Percentiles rank a stretch among this genome's conserved stretches.
Evolutionary conservation across 163 green algal species (phyloP).

Genomic region (Scenedesmus sp.): DNA sequence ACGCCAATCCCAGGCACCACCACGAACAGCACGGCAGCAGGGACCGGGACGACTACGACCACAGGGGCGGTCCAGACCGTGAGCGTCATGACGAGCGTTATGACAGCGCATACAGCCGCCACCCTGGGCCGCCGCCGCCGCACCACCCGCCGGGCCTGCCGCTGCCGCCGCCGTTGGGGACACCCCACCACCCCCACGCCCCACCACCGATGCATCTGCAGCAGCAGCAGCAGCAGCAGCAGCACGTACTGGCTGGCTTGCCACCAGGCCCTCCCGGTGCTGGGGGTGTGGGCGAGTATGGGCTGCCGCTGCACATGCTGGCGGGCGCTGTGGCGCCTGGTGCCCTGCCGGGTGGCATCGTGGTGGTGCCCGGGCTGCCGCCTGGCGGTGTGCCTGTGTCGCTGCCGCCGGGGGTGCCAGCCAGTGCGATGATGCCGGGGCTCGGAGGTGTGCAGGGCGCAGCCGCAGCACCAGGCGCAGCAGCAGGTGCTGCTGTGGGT

Average conservation of each 20-base stretch:
- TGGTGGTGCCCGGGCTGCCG: not conserved
- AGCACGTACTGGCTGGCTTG: not conserved
- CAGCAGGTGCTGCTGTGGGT: not conserved
- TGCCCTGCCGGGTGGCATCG: conserved; percentile 17
- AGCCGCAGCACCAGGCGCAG: conserved; percentile 7
- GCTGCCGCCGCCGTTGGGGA: no score
- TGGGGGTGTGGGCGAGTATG: not conserved
- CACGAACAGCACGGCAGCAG: not conserved
- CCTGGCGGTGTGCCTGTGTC: not conserved
- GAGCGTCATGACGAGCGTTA: not conserved
- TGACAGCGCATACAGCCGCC: not conserved
- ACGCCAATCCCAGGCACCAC: not conserved
- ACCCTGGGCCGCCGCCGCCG: not conserved
- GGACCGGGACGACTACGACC: not conserved
- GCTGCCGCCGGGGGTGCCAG: not conserved
- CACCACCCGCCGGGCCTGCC: not conserved
- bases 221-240: conserved; percentile 44
- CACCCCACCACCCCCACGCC: not conserved
- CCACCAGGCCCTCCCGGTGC: no score
- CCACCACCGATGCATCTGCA: not conserved
- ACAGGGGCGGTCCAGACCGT: not conserved
- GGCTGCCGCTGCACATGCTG: not conserved
- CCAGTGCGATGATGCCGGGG: not conserved
- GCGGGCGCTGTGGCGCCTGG: not conserved
- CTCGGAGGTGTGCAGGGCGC: not conserved